Evolutionary conservation across 1,139 yeast genomes (phyloP), one percentile per base, ranked within the genome.

Genomic region (Geotrichum carabidarum): DNA sequence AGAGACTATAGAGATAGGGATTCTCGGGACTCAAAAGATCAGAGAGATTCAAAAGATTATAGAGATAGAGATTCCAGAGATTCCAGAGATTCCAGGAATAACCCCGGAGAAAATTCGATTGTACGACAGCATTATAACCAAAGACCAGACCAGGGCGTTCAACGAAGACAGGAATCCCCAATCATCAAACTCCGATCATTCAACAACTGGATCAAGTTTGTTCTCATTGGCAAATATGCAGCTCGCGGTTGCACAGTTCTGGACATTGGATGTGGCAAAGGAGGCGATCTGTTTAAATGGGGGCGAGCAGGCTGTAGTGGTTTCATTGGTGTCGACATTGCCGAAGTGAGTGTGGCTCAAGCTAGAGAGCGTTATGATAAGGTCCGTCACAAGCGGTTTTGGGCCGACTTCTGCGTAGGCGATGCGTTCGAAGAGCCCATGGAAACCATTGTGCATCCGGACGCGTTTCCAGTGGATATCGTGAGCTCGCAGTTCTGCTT

Each of bases 261-360:
- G 41, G 99, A 93, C 66, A 71, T 93, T 54, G 96, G 97, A 22
- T 93, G 99, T 71, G 99, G 99, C 14, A 94, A 93, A 69, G 99
- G 99, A 47, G 99, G 99, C 17, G 99, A 93, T 71, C 73, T 94
- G 64, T 81, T 86, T 64, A 93, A 93, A 70, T 91, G 96, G 83
- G 87, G 83, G 55, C 82, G 82, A 63, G 85, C 88, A 1, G 75
- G 79, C 11, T 80, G 88, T 2, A 78, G 81, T 34, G 93, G 90
- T 56, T 86, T 86, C 62, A 82, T 91, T 52, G 99, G 99, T 0
- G 78, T 93, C 41, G 99, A 93, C 70, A 84, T 94, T 51, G 91
- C 97, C 18, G 95, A 91, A 67, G 84, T 86, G 1, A 87, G 96
- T 7, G 82, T 93, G 45, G 76, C 79, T 49, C 97, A 94, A 67